A percentile compares a stretch with the other conserved stretches of the same genome.
Evolutionary conservation across 2,329 filamentous ascomycete species (phyloP).

Genomic region (Leptographium lundbergii): DNA sequence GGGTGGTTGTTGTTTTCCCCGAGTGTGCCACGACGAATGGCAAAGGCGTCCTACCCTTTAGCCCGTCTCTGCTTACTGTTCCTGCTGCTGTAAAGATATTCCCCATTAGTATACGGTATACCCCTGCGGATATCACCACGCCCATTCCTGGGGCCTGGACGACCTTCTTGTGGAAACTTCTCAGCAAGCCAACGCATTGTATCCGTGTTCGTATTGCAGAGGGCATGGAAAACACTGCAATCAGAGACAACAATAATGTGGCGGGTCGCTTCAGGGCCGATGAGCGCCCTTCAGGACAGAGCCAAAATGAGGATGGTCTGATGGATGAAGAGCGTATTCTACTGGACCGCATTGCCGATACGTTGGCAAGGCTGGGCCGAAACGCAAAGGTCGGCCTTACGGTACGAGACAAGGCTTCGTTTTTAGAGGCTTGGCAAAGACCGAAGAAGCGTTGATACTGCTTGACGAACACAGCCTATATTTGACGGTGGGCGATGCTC

Average conservation of each 20-base stretch:
- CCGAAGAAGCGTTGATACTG: constrained; percentile 14
- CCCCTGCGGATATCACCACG: constrained; percentile 79
- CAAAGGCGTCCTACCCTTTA: constrained; percentile 74
- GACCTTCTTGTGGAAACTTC: constrained; percentile 72
- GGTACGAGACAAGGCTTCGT: constrained; percentile 68
- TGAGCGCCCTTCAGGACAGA: neutral
- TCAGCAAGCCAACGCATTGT: constrained; percentile 74
- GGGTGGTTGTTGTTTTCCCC: constrained; percentile 77
- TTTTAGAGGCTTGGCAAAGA: constrained; percentile 55
- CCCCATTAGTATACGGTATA: constrained; percentile 81
- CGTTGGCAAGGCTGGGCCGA: constrained; percentile 72
- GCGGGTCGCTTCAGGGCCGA: neutral
- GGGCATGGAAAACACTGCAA: constrained; percentile 42
- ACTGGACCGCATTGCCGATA: constrained; percentile 70
- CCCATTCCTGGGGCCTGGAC: constrained; percentile 65
- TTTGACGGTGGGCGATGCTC: neutral
- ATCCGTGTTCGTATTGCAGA: constrained; percentile 87
- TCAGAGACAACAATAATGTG: neutral
- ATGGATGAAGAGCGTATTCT: constrained; percentile 51
- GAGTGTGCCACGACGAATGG: constrained; percentile 94
- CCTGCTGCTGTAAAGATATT: constrained; percentile 65
- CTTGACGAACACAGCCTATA: constrained; percentile 12
- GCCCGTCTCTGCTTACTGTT: constrained; percentile 59
- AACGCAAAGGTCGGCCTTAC: constrained; percentile 83
- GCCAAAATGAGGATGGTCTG: constrained; percentile 11